Base-by-base conservation (phyloP, 257 asterid species). In the Solanum clarkiae region DNA sequence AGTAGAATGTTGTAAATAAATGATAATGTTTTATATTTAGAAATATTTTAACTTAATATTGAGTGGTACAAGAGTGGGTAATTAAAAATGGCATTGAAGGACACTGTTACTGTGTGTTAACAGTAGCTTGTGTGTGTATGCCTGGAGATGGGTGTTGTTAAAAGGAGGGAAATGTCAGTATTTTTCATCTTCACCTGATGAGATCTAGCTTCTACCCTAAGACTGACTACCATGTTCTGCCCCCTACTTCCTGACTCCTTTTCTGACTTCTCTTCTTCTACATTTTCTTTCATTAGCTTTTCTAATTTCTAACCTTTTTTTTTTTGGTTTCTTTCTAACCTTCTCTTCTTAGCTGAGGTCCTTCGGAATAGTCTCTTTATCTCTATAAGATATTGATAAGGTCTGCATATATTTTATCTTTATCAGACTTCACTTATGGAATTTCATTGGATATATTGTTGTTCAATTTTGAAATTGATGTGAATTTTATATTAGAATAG, bases 91-190 rank as follows among this genome's bases (percentile, higher is more conserved):
- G 40, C 24, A 77, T 51, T 26, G 40, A 26, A 15, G 15, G 82
- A 42, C 1, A 36, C 42, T 77, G 26, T 16, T 77, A 51, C 65
- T 26, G 65, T 63, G 82, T 84, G 77, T 86, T 84, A 77, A 86
- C 68, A 68, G 89, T 86, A 86, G 83, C 85, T 86, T 84, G 49
- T 87, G 84, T 69, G 80, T 71, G 74, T 85, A 84, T 51, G 82
- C 89, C 86, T 79, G 87, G 84, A 40, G 84, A 24, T 8, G 24
- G 40, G 66, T 54, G 77, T 75, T 62, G 55, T 75, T 75, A 63
- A 86, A 83, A 74, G 49, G 83, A 53, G 17, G 84, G 81, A 75
- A 80, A 74, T 70, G 89, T 84, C 89, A 84, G 87, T n/a, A 54
- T 15, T 10, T 10, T 10, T 65, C 32, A 69, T 80, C 80, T 71